Evolutionary conservation across 306 rosid species (phyloP).

Genomic region (Calophaca sinica): DNA sequence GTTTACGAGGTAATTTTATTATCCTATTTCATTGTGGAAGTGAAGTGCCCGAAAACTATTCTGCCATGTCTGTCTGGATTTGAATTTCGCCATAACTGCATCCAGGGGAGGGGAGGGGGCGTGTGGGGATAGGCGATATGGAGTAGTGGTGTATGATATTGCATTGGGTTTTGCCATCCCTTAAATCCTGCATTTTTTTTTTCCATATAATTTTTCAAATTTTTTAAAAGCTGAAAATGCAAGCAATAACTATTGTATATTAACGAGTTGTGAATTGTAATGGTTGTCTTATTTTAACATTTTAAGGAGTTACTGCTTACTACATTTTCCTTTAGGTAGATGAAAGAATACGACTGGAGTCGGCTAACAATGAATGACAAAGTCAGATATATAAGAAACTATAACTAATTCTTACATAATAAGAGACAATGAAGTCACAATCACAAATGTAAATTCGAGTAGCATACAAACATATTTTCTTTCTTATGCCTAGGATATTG

Average conservation of each 20-base stretch:
- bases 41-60: conserved; percentile 24
- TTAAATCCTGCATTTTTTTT: neutral
- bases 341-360: neutral
- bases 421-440: neutral
- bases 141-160: conserved; percentile 12
- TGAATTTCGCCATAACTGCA: conserved; percentile 3
- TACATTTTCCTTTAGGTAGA: neutral
- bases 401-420: neutral
- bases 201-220: neutral
- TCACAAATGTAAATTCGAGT: neutral
- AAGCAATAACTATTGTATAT: neutral
- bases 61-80: conserved; percentile 2
- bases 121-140: neutral
- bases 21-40: neutral
- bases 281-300: conserved; percentile 1
- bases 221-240: neutral
- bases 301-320: neutral
- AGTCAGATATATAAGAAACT: neutral
- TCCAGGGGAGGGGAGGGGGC: neutral
- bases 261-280: neutral
- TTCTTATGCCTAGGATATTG: conserved; percentile 14
- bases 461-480: neutral
- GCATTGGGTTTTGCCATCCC: neutral
- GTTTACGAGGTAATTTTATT: neutral
- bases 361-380: neutral